Percentiles rank a stretch among this genome's conserved stretches.
phyloP scores from a whole-genome alignment of 176 grass and related monocot species.

The Bolboschoenus planiculmis region DNA sequence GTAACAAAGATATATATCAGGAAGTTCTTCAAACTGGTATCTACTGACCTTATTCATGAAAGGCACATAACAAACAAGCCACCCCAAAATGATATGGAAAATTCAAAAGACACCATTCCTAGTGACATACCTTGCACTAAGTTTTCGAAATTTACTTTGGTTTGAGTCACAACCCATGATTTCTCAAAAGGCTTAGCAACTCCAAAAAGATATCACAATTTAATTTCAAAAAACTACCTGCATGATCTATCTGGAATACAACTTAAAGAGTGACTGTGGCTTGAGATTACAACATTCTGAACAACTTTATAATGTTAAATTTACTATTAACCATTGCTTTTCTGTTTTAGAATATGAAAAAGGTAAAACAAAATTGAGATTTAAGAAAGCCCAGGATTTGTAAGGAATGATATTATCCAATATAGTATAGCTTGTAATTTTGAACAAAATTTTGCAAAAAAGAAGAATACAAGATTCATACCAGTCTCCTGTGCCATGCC shows the following conservation, averaged over 20 bases:
- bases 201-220: background rate
- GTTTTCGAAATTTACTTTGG: no score
- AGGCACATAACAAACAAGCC: background rate
- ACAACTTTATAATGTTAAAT: background rate
- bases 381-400: background rate
- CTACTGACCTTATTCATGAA: background rate
- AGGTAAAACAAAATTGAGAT: background rate
- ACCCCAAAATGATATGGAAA: background rate
- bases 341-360: background rate
- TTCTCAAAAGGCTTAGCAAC: background rate
- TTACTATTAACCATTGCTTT: background rate
- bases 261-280: background rate
- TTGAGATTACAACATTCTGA: background rate
- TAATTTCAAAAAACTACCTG: background rate
- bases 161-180: background rate
- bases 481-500: background rate
- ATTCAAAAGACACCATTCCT: background rate
- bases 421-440: background rate
- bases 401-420: background rate
- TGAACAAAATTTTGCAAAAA: background rate
- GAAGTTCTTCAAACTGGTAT: background rate
- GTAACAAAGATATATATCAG: background rate
- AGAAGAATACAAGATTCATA: slow-evolving; percentile 11
- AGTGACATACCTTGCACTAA: background rate
- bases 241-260: background rate